Evolutionary conservation across 2,329 filamentous ascomycete genomes (phyloP), one percentile per base, ranked within the genome.

Genomic region (Aciculosporium take): DNA sequence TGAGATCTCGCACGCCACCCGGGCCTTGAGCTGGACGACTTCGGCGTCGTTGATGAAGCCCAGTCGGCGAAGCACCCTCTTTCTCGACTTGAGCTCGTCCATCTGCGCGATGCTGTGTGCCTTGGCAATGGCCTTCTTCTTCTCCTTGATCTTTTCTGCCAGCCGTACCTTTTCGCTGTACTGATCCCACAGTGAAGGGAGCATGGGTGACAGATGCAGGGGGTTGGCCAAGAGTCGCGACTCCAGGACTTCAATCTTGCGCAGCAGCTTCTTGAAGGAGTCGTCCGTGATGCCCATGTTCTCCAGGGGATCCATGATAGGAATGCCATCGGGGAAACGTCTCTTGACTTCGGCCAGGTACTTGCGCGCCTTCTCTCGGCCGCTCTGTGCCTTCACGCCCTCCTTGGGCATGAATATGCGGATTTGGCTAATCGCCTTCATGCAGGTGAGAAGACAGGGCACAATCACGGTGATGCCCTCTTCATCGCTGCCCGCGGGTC

Each of bases 181-280:
- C 57, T 87, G 82, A 32, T 88, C 79, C 71, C 91, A 98, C 2
- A 96, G 72, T 38, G 81, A 81, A 0, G 82, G 76, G 8, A 98
- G 69, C 27, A 86, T 74, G 2, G 88, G 85, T 4, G 88, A 94
- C 45, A 89, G 84, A 60, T 98, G 89, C 13, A 98, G 72, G 4
- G 89, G 87, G 59, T 94, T 96, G 12, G 84, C 76, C 23, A 96
- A 65, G 18, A 98, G 69, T 40, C 85, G 80, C 5, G 89, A 91
- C 63, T 98, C 91, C 2, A 98, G 74, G 9, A 96, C 84, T 63
- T 98, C 91, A 46, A 98, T 95, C 75, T 96, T 96, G 62, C 87
- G 68, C 43, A 96, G 73, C 4, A 95, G 74, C 58, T 87, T 86
- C 69, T 93, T 95, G 67, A 98, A 96, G 0, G 78, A 79, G 1